Percentiles rank a stretch among this genome's conserved stretches.
Evolutionary conservation across 495 filamentous ascomycete genomes (phyloP).

Genomic region (Trichoderma reesei): DNA sequence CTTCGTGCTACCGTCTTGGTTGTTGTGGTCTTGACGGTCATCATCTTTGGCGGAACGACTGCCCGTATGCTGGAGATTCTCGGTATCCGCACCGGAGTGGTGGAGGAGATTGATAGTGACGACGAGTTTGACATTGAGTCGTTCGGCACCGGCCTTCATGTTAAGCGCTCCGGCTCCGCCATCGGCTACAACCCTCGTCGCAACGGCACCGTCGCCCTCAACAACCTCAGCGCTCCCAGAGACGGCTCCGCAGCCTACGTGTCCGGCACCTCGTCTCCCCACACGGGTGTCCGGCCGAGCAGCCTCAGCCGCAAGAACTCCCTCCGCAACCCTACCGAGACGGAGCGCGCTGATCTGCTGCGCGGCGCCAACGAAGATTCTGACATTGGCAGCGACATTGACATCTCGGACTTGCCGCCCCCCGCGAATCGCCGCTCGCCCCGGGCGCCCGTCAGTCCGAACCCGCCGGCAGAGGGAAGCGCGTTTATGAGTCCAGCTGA

Average conservation of each 20-base stretch:
- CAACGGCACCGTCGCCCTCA: slow-evolving; percentile 46
- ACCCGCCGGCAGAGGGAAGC: slow-evolving; percentile 25
- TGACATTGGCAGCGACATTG: slow-evolving; percentile 52
- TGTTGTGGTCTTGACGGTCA: slow-evolving; percentile 93
- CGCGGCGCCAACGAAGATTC: slow-evolving; percentile 52
- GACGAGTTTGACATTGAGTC: slow-evolving; percentile 98
- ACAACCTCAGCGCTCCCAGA: slow-evolving; percentile 33
- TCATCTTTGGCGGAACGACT: slow-evolving; percentile 96
- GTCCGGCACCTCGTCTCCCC: slow-evolving; percentile 43
- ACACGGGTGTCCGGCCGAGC: slow-evolving; percentile 27
- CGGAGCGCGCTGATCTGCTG: slow-evolving; percentile 59
- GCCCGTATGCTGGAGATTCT: slow-evolving; percentile 98
- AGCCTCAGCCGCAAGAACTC: slow-evolving; percentile 41
- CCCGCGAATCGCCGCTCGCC: slow-evolving; percentile 30
- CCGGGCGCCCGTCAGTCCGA: slow-evolving; percentile 44
- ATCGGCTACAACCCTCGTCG: slow-evolving; percentile 66
- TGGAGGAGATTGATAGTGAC: slow-evolving; percentile 92
- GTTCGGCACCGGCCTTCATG: slow-evolving; percentile 49
- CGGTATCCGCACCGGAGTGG: slow-evolving; percentile 86
- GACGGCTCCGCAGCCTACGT: slow-evolving; percentile 28
- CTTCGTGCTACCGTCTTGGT: slow-evolving; percentile 89
- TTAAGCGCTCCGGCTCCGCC: slow-evolving; percentile 57
- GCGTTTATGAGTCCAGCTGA: slow-evolving; percentile 8
- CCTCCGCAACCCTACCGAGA: slow-evolving; percentile 29
- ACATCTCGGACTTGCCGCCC: slow-evolving; percentile 53